phyloP scores from a whole-genome alignment of 2,329 filamentous ascomycete genomes.

The Ophiostoma himal-ulmi region DNA sequence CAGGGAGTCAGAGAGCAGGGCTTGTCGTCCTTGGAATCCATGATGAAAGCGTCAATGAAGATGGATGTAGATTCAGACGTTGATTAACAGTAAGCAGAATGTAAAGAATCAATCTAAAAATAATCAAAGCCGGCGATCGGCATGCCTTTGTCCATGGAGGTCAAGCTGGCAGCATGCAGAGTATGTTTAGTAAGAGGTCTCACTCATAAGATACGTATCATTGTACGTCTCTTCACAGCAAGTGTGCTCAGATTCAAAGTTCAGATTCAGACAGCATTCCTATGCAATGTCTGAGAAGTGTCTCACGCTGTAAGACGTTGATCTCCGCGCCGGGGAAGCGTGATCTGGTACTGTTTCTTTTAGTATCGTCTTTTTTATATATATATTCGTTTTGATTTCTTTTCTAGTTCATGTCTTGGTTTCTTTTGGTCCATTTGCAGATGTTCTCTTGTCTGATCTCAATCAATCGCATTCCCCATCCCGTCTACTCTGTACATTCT shows the following conservation, averaged over 20 bases:
- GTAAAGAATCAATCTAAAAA: too few species aligned
- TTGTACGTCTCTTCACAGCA: too few species aligned
- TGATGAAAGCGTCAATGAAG: not conserved
- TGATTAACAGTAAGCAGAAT: too few species aligned
- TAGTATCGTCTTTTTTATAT: not conserved
- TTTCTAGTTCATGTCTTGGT: not conserved
- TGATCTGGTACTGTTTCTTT: not conserved
- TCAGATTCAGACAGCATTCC: not conserved
- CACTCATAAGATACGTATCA: too few species aligned
- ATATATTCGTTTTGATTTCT: not conserved
- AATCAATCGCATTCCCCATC: not conserved
- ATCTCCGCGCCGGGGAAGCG: conserved; percentile 6
- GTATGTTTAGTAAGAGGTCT: too few species aligned
- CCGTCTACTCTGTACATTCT: not conserved
- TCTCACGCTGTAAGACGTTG: not conserved
- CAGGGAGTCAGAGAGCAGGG: not conserved
- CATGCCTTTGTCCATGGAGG: too few species aligned
- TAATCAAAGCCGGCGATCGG: too few species aligned
- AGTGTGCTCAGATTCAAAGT: not conserved
- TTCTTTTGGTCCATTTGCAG: not conserved
- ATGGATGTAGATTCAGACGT: not conserved
- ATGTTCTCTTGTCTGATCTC: not conserved
- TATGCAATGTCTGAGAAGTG: not conserved
- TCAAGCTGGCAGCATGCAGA: too few species aligned
- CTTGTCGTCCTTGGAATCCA: not conserved